Evolutionary conservation across 2,329 filamentous ascomycete genomes (phyloP), one percentile per base, ranked within the genome.

Genomic region (Arthrobotrys iridis): DNA sequence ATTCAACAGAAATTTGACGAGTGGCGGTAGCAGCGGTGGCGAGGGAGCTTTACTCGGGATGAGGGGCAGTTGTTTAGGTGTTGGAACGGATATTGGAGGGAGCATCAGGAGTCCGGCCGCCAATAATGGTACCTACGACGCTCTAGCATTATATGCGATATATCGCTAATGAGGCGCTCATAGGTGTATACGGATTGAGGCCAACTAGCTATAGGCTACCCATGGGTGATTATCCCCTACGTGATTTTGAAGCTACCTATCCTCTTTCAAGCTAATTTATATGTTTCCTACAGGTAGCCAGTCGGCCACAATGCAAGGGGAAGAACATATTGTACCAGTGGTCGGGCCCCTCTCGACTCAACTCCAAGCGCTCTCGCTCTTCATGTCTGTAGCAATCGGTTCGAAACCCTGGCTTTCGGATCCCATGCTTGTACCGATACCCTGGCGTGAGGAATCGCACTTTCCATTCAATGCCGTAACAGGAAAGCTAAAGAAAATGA

Each of bases 291-390:
- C 26, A 71, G 66, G 70, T 18, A 64, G 70, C 13, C 70, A 74
- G 30, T 43, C 70, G 2, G 70, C 62, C 4, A 67, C 70, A n/a
- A 84, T 84, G 83, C 79, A 81, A 0, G 84, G 83, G 4, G 80
- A 82, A 18, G 85, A 86, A 77, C 80, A 81, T 2, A 83, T 88
- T 28, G 79, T 86, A 11, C 81, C 83, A 0, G 83, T 86, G 0
- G 82, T 87, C 5, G 87, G 88, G 0, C 87, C 87, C 0, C 77
- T 89, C 20, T 86, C 84, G 2, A 87, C 85, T 0, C 85, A 83
- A 58, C 45, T 75, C 35, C 18, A 41, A 8, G 77, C 58, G 15
- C 33, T 78, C 11, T 59, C 76, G 22, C 45, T 77, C 30, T 71
- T 78, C 58, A 75, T 78, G 68, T 64, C 63, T 18, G 40, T 71